Evolutionary conservation across 495 filamentous ascomycete species (phyloP).

Genomic region (Aspergillus sclerotioniger): DNA sequence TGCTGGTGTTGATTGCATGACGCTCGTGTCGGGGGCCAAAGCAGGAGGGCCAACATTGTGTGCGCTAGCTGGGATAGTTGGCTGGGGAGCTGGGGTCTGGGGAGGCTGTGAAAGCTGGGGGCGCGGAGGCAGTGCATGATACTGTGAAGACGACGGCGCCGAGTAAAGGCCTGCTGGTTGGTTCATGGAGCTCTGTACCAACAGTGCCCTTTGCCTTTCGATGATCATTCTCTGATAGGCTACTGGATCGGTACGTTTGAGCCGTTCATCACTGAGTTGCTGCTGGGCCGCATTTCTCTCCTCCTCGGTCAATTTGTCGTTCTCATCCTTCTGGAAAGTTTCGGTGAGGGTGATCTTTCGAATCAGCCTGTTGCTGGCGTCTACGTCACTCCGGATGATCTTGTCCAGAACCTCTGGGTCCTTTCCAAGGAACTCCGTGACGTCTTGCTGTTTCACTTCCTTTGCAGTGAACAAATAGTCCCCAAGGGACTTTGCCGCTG

Average conservation of each 20-base stretch:
- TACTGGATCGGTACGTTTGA: slow-evolving; percentile 45
- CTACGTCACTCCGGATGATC: slow-evolving; percentile 48
- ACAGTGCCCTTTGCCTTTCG: slow-evolving; percentile 15
- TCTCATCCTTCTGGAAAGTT: slow-evolving; percentile 56
- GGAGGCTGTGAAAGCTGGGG: neutral
- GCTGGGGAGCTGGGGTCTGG: neutral
- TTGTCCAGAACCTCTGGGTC: slow-evolving; percentile 69
- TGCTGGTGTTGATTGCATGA: slow-evolving; percentile 2
- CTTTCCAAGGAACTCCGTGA: slow-evolving; percentile 54
- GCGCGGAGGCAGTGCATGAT: neutral
- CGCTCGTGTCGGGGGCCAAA: slow-evolving; percentile 18
- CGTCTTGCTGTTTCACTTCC: slow-evolving; percentile 48
- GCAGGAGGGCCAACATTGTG: slow-evolving; percentile 21
- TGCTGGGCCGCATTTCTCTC: slow-evolving; percentile 49
- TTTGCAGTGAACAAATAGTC: slow-evolving; percentile 60
- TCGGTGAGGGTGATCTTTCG: slow-evolving; percentile 54
- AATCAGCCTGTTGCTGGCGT: slow-evolving; percentile 36
- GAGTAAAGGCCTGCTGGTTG: neutral
- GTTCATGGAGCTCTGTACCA: neutral
- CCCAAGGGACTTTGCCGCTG: slow-evolving; percentile 44
- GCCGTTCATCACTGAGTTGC: slow-evolving; percentile 40
- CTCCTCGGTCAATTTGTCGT: slow-evolving; percentile 55
- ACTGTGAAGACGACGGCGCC: neutral
- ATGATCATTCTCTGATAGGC: slow-evolving; percentile 28
- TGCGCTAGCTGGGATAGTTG: slow-evolving; percentile 8